Percentiles rank a stretch among this genome's conserved stretches.
Evolutionary conservation across 2,329 filamentous ascomycete genomes (phyloP).

Genomic region (Fusarium bactridioides): DNA sequence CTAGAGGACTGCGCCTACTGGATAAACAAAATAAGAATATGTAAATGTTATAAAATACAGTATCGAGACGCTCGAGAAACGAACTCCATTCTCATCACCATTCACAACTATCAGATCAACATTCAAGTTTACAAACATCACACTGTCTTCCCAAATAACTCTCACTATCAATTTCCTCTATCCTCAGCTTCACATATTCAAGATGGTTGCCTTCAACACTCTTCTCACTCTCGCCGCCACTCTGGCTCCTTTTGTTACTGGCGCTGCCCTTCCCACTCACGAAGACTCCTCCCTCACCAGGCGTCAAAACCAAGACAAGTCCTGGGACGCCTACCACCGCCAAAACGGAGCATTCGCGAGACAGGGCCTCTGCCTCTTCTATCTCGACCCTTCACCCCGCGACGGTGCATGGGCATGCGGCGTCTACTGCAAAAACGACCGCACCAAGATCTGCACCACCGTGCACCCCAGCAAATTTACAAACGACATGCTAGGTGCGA

Average conservation of each 20-base stretch:
- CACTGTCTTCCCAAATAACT: accelerated
- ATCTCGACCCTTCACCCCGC: neutral
- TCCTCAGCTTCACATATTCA: accelerated
- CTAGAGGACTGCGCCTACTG: accelerated
- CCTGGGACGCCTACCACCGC: neutral
- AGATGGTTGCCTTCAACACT: neutral
- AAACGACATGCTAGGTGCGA: neutral
- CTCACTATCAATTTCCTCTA: accelerated
- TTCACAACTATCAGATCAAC: neutral
- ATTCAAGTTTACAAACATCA: no score
- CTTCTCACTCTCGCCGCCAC: neutral
- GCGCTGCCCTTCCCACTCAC: neutral
- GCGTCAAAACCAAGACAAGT: neutral
- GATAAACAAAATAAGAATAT: accelerated
- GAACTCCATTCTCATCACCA: neutral
- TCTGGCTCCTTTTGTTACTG: accelerated
- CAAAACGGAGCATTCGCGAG: neutral
- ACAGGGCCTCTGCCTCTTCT: neutral
- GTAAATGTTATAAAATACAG: neutral
- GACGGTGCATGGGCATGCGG: neutral
- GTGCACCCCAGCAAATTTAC: neutral
- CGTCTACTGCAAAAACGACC: neutral
- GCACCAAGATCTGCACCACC: neutral
- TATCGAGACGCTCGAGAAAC: accelerated
- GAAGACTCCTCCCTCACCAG: neutral